Conservation (phyloP, 768 basidiomycete species). For the Leccinum subtestaceum region DNA sequence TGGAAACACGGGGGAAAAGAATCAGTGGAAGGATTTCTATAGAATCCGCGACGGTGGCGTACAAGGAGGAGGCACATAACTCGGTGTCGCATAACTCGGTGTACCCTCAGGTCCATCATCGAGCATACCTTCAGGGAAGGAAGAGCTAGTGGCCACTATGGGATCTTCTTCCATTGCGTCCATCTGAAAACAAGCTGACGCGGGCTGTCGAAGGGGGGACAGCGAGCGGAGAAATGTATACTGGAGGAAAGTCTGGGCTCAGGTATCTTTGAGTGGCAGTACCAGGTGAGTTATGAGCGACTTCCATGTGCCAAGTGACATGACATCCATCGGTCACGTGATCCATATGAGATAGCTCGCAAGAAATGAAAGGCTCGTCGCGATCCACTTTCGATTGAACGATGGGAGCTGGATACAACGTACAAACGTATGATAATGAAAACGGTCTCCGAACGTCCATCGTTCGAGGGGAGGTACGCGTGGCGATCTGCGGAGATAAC, state of each 20-base stretch:
- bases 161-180: conserved; percentile 36
- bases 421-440: conserved; percentile 3
- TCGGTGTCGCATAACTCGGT: conserved; percentile 11
- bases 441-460: neutral
- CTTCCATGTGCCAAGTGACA: conserved; percentile 3
- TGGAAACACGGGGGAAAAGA: neutral
- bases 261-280: conserved; percentile 28
- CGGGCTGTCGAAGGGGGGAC: neutral
- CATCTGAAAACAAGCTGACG: conserved; percentile 21
- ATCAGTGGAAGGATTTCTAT: conserved; percentile 12
- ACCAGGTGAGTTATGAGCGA: neutral
- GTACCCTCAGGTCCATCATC: conserved; percentile 19
- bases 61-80: conserved; percentile 19
- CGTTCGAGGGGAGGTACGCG: neutral
- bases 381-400: conserved; percentile 2
- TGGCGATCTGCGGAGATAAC: neutral
- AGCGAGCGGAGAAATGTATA: conserved; percentile 1
- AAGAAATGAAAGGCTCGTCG: neutral
- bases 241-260: conserved; percentile 2
- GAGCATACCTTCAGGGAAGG: conserved; percentile 19
- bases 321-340: conserved; percentile 19
- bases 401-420: conserved; percentile 3
- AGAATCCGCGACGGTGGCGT: conserved; percentile 8
- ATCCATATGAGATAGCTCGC: neutral
- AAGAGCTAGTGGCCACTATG: conserved; percentile 21